A percentile compares a stretch with the other conserved stretches of the same genome.
Conservation (phyloP, 2,329 filamentous ascomycete species). For the Sphaerulina populicola region DNA sequence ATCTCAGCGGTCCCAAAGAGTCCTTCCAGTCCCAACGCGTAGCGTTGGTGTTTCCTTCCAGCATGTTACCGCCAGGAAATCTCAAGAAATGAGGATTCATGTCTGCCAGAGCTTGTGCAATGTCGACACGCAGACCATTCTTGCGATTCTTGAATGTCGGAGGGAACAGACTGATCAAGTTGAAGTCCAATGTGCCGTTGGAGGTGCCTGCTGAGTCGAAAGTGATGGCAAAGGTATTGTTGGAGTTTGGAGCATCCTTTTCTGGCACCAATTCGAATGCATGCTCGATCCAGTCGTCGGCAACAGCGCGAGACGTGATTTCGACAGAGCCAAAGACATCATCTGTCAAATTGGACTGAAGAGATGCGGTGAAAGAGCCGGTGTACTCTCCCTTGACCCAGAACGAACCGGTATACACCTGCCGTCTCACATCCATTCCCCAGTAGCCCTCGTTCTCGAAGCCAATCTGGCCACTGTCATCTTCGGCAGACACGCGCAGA, state of each 20-base stretch:
- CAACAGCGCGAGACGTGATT: slow-evolving; percentile 32
- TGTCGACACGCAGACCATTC: slow-evolving; percentile 45
- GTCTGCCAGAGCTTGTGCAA: slow-evolving; percentile 36
- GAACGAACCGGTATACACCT: slow-evolving; percentile 32
- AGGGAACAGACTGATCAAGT: slow-evolving; percentile 47
- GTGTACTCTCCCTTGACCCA: slow-evolving; percentile 29
- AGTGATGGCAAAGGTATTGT: slow-evolving; percentile 47
- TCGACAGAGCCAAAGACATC: slow-evolving; percentile 36
- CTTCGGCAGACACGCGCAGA: slow-evolving; percentile 23
- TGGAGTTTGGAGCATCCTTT: slow-evolving; percentile 37
- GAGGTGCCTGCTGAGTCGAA: slow-evolving; percentile 31
- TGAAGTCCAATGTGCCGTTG: slow-evolving; percentile 41
- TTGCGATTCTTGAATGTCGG: slow-evolving; percentile 47
- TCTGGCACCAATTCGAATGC: slow-evolving; percentile 27
- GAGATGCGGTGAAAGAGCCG: slow-evolving; percentile 25
- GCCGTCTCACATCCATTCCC: slow-evolving; percentile 45
- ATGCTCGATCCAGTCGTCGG: slow-evolving; percentile 34
- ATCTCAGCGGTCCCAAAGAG: slow-evolving; percentile 47
- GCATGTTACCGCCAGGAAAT: slow-evolving; percentile 55
- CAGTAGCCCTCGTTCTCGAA: slow-evolving; percentile 44
- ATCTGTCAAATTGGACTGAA: slow-evolving; percentile 36
- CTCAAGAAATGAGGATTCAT: slow-evolving; percentile 45
- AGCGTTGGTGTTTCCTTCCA: slow-evolving; percentile 37
- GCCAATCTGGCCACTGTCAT: slow-evolving; percentile 38
- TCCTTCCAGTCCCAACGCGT: slow-evolving; percentile 43